Conservation (phyloP, 768 basidiomycete genomes). For the Brasilioporus rufonigricans region DNA sequence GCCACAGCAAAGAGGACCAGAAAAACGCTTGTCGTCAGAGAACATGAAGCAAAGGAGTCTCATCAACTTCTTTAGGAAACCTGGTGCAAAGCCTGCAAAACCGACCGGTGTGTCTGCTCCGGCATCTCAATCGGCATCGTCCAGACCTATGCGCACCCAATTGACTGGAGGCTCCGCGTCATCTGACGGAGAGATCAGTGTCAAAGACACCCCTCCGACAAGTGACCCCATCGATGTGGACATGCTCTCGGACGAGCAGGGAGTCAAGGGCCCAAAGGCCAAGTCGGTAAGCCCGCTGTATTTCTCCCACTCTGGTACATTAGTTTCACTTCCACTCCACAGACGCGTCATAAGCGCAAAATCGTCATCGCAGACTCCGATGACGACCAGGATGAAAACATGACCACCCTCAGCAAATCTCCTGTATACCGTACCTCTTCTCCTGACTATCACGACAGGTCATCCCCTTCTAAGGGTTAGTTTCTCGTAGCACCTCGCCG, state of each 20-base stretch:
- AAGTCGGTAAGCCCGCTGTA: constrained; percentile 31
- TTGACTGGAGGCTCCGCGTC: constrained; percentile 38
- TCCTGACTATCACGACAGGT: constrained; percentile 24
- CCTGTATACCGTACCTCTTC: constrained; percentile 28
- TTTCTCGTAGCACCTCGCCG: background rate
- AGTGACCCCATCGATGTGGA: constrained; percentile 79
- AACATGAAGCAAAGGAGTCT: constrained; percentile 71
- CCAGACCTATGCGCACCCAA: constrained; percentile 37
- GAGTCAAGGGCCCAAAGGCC: constrained; percentile 39
- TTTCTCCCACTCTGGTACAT: background rate
- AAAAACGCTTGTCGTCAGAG: constrained; percentile 40
- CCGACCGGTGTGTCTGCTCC: constrained; percentile 36
- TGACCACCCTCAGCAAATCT: constrained; percentile 1
- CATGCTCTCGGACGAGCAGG: constrained; percentile 50
- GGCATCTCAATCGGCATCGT: constrained; percentile 31
- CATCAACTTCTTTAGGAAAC: constrained; percentile 61
- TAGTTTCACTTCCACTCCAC: background rate
- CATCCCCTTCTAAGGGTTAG: constrained; percentile 29
- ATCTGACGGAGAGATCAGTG: constrained; percentile 49
- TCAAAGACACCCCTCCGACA: constrained; percentile 65
- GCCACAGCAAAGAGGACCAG: constrained; percentile 19
- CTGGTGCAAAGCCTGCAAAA: constrained; percentile 13
- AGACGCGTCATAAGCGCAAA: constrained; percentile 62
- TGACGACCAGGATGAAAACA: constrained; percentile 42
- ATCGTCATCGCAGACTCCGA: constrained; percentile 69